Percentiles rank a stretch among this genome's conserved stretches.
These are phyloP conservation scores for Phytophthora ohioensis DNA, from an alignment of 352 stramenopile species.

Conservation along the genomic window DNA sequence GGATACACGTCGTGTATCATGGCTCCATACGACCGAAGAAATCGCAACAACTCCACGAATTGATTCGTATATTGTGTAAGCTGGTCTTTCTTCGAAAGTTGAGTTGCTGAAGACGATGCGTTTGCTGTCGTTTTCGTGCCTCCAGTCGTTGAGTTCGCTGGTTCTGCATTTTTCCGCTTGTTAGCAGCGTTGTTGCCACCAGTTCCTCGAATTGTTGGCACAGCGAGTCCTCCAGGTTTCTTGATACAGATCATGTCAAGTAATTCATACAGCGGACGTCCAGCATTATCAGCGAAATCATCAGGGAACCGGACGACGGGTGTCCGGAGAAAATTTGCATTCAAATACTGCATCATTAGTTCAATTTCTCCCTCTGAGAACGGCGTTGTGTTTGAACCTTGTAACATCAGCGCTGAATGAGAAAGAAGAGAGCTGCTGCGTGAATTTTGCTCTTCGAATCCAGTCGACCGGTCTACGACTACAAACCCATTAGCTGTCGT, in stretches of 20 bases:
- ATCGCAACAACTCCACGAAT: constrained; percentile 90
- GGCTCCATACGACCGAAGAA: constrained; percentile 92
- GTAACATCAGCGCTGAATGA: not conserved
- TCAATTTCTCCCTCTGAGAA: constrained; percentile 61
- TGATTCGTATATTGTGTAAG: constrained; percentile 66
- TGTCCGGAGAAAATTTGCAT: constrained; percentile 78
- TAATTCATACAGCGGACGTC: constrained; percentile 88
- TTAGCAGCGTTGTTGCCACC: not conserved
- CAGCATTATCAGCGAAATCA: constrained; percentile 79
- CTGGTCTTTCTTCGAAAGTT: constrained; percentile 68
- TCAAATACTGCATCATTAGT: constrained; percentile 89
- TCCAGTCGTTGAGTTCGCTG: not conserved
- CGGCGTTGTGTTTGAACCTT: not conserved
- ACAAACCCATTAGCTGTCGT: constrained; percentile 48
- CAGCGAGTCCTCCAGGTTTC: constrained; percentile 57
- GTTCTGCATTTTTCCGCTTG: constrained; percentile 31
- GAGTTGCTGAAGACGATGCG: not conserved
- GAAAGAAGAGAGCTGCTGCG: not conserved
- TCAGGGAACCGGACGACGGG: constrained; percentile 77
- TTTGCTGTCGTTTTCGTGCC: constrained; percentile 7
- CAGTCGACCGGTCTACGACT: constrained; percentile 49
- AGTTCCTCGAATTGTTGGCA: constrained; percentile 35
- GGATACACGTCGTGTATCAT: constrained; percentile 91
- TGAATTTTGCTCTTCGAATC: constrained; percentile 25
- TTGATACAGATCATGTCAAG: constrained; percentile 92